Conservation (phyloP, 2,329 filamentous ascomycete species). For the Tolypocladium paradoxum region DNA sequence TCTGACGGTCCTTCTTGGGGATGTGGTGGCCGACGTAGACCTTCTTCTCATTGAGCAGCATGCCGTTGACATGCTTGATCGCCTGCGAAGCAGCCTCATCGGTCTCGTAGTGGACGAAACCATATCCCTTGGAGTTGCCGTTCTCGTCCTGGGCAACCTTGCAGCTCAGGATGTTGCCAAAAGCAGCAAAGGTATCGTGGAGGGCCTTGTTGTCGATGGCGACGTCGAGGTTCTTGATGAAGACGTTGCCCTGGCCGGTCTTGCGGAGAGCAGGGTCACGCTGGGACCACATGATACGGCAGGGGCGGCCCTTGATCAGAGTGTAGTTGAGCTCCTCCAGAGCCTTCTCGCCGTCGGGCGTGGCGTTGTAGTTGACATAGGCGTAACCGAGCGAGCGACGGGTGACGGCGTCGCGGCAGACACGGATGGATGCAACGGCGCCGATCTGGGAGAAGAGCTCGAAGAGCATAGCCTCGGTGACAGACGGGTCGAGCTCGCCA, state of each 20-base stretch:
- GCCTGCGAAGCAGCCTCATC: slow-evolving; percentile 93
- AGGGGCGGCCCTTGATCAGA: slow-evolving; percentile 94
- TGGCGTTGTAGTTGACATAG: slow-evolving; percentile 99
- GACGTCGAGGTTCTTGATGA: slow-evolving; percentile 99
- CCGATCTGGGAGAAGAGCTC: slow-evolving; percentile 99
- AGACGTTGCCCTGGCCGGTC: slow-evolving; percentile 98
- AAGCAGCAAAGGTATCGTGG: slow-evolving; percentile 97
- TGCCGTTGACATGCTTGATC: slow-evolving; percentile 99
- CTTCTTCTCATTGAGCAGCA: slow-evolving; percentile 99
- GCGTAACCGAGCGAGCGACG: slow-evolving; percentile 97
- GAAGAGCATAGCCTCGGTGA: slow-evolving; percentile 99
- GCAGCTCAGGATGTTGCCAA: slow-evolving; percentile 98
- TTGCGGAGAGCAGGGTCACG: slow-evolving; percentile 98
- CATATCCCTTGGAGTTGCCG: slow-evolving; percentile 95
- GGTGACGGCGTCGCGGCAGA: slow-evolving; percentile 97
- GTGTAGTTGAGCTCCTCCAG: slow-evolving; percentile 99
- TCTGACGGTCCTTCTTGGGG: slow-evolving; percentile 99
- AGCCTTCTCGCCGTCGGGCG: slow-evolving; percentile 90
- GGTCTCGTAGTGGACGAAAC: slow-evolving; percentile 99
- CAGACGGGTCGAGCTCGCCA: slow-evolving; percentile 92
- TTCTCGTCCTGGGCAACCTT: slow-evolving; percentile 98
- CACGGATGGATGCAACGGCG: slow-evolving; percentile 96
- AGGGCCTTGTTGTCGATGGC: slow-evolving; percentile 99
- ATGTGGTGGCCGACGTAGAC: slow-evolving; percentile 99
- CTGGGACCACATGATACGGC: slow-evolving; percentile 99